Conservation (phyloP, 306 rosid genomes). For the Calophaca sinica region DNA sequence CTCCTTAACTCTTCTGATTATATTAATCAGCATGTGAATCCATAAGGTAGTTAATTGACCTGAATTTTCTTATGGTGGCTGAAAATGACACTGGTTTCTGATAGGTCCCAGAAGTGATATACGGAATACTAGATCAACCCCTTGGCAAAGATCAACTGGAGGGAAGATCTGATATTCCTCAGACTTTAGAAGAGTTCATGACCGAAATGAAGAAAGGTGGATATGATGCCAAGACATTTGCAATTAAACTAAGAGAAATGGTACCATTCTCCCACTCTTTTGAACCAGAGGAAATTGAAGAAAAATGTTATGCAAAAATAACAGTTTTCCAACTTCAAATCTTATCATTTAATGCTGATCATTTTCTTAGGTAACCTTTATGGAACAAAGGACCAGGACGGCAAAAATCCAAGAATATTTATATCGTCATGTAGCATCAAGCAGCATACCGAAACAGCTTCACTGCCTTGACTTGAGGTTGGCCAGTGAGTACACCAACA, state of each 20-base stretch:
- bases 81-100: slow-evolving; percentile 41
- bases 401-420: slow-evolving; percentile 88
- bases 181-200: slow-evolving; percentile 84
- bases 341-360: slow-evolving; percentile 16
- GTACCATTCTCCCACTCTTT: slow-evolving; percentile 47
- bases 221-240: slow-evolving; percentile 77
- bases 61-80: slow-evolving; percentile 33
- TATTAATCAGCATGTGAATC: slow-evolving; percentile 17
- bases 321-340: slow-evolving; percentile 8
- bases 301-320: not conserved
- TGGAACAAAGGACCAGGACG: slow-evolving; percentile 82
- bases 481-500: slow-evolving; percentile 84
- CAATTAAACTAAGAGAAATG: slow-evolving; percentile 85
- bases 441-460: slow-evolving; percentile 96
- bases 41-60: not conserved
- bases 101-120: slow-evolving; percentile 89
- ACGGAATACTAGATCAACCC: slow-evolving; percentile 70
- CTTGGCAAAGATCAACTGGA: slow-evolving; percentile 64
- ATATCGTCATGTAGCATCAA: slow-evolving; percentile 92
- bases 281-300: slow-evolving; percentile 9
- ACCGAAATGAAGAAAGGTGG: slow-evolving; percentile 61
- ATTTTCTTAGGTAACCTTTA: slow-evolving; percentile 58
- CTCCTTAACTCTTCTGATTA: slow-evolving; percentile 23
- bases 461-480: slow-evolving; percentile 84
- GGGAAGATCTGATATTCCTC: slow-evolving; percentile 85